phyloP scores from a whole-genome alignment of 345 rosid species.

The Eucalyptus curtisii region DNA sequence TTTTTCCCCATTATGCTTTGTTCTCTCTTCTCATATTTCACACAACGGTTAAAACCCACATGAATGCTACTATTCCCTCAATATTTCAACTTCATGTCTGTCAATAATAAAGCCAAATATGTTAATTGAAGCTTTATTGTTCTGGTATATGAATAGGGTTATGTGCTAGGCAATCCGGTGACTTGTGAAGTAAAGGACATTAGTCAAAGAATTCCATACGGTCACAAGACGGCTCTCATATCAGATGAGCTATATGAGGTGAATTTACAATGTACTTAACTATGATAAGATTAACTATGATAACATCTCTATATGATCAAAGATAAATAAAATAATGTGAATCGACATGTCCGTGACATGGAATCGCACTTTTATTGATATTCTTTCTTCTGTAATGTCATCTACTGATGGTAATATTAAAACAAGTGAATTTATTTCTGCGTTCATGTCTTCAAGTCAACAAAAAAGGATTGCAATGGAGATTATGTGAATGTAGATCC shows the following conservation, averaged over 20 bases:
- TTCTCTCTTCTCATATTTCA: not conserved
- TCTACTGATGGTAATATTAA: too few relatives aligned
- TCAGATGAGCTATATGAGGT: slow-evolving; percentile 50
- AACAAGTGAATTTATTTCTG: not conserved
- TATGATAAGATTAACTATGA: not conserved
- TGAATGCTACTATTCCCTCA: too few relatives aligned
- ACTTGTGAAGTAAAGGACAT: slow-evolving; percentile 8
- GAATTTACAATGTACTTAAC: too few relatives aligned
- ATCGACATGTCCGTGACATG: not conserved
- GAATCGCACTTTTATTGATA: not conserved
- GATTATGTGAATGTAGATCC: not conserved
- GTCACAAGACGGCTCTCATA: slow-evolving; percentile 37
- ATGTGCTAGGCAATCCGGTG: not conserved
- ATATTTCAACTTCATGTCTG: not conserved
- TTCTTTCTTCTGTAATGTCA: not conserved
- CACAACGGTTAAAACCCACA: not conserved
- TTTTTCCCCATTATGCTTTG: not conserved
- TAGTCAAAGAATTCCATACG: slow-evolving; percentile 14
- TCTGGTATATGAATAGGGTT: slow-evolving; percentile 15
- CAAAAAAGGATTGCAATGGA: slow-evolving; percentile 3
- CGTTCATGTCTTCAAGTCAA: not conserved
- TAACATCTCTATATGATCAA: not conserved
- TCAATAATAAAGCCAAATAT: not conserved
- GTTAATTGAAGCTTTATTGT: not conserved
- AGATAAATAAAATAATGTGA: too few relatives aligned